These are phyloP conservation scores for Anthoceros angustus DNA, from an alignment of 225 moss, liverwort and hornwort genomes.

Conservation along the genomic window DNA sequence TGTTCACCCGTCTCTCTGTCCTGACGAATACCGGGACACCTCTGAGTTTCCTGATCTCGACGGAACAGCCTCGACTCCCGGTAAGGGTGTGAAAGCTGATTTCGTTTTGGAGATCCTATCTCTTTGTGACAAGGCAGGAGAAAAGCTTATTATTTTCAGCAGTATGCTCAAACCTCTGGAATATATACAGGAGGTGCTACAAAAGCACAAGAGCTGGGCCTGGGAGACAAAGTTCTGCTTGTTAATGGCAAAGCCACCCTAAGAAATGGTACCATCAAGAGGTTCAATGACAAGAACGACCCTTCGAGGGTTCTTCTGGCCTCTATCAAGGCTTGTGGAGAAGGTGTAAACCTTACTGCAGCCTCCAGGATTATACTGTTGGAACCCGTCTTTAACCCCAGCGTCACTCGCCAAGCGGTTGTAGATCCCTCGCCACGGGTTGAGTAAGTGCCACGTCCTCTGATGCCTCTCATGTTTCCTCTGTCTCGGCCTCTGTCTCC, in stretches of 20 bases:
- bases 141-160: too few relatives aligned
- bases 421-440: too few relatives aligned
- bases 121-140: conserved; percentile 21
- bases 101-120: conserved; percentile 49
- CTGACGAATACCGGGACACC: conserved; percentile 1
- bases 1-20: too few relatives aligned
- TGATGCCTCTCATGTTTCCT: too few relatives aligned
- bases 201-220: too few relatives aligned
- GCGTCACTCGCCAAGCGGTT: conserved; percentile 73
- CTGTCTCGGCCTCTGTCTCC: too few relatives aligned
- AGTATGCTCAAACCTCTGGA: too few relatives aligned
- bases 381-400: conserved; percentile 66
- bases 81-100: conserved; percentile 44
- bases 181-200: too few relatives aligned
- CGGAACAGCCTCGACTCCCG: too few relatives aligned
- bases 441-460: conserved; percentile 30
- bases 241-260: conserved; percentile 48
- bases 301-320: conserved; percentile 41
- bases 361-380: conserved; percentile 68
- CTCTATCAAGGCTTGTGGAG: conserved; percentile 66
- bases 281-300: conserved; percentile 26
- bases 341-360: conserved; percentile 71
- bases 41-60: too few relatives aligned
- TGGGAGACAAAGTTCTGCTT: conserved; percentile 48
- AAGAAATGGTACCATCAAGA: too few relatives aligned